A percentile compares a stretch with the other conserved stretches of the same genome.
These are phyloP conservation scores for Globisporangium nunn DNA, from an alignment of 352 stramenopile species.

Conservation along the genomic window DNA sequence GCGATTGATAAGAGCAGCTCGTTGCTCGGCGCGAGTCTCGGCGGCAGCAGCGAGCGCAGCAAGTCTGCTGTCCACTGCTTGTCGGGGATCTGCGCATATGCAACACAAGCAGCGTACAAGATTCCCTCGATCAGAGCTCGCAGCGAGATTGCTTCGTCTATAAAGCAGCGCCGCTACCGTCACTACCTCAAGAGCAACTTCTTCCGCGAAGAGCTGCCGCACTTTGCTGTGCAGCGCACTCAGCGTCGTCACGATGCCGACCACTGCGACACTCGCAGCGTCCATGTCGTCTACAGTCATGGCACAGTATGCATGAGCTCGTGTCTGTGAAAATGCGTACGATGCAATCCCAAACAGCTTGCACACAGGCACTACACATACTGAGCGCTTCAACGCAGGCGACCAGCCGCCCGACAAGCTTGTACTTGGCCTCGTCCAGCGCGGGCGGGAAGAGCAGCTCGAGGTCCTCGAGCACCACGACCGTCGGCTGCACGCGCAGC, in stretches of 20 bases:
- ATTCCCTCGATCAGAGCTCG: background rate
- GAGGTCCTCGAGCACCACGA: conserved; percentile 67
- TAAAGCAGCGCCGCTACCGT: background rate
- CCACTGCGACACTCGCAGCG: conserved; percentile 32
- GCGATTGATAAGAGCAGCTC: conserved; percentile 41
- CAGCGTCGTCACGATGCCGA: conserved; percentile 59
- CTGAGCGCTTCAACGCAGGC: conserved; percentile 47
- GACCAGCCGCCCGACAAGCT: conserved; percentile 55
- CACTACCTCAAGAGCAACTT: conserved; percentile 55
- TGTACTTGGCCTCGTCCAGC: conserved; percentile 68
- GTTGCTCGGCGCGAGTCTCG: background rate
- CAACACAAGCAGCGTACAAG: background rate
- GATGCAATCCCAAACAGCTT: too few species aligned
- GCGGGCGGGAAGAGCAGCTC: conserved; percentile 68
- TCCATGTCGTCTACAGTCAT: conserved; percentile 19
- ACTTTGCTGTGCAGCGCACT: conserved; percentile 52
- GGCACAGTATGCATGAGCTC: background rate
- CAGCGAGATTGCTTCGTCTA: background rate
- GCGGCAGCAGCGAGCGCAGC: conserved; percentile 34
- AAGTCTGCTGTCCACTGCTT: conserved; percentile 48
- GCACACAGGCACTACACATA: conserved; percentile 12
- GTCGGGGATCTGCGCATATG: conserved; percentile 34
- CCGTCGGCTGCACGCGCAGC: conserved; percentile 56
- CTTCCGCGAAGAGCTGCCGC: conserved; percentile 69
- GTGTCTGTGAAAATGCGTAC: too few species aligned